A percentile compares a stretch with the other conserved stretches of the same genome.
phyloP scores from a whole-genome alignment of 2,329 filamentous ascomycete species.

The Colletotrichum salicis region DNA sequence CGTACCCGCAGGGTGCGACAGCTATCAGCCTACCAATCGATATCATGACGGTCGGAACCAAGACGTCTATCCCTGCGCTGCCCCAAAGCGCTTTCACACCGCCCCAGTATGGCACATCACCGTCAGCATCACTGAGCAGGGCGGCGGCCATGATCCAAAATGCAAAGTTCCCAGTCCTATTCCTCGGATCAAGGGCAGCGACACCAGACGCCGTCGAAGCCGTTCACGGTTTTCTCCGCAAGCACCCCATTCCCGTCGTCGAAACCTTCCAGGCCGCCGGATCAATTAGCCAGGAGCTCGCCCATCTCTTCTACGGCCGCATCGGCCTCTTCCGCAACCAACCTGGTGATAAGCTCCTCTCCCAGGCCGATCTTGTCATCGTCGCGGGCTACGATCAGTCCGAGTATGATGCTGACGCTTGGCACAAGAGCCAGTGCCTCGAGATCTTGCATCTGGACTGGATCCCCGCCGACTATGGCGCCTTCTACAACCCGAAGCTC shows the following conservation, averaged over 20 bases:
- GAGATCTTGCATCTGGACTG: slow-evolving; percentile 55
- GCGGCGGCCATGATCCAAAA: slow-evolving; percentile 47
- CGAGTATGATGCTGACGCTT: slow-evolving; percentile 57
- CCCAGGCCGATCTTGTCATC: slow-evolving; percentile 43
- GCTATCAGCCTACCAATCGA: slow-evolving; percentile 58
- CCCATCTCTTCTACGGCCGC: slow-evolving; percentile 57
- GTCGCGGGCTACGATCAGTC: slow-evolving; percentile 59
- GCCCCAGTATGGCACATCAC: slow-evolving; percentile 53
- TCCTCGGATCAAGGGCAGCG: slow-evolving; percentile 56
- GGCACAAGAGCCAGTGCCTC: slow-evolving; percentile 50
- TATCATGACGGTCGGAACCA: slow-evolving; percentile 51
- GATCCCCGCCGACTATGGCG: slow-evolving; percentile 50
- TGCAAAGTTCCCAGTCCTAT: slow-evolving; percentile 54
- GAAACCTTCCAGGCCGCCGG: slow-evolving; percentile 63
- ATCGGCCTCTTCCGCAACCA: slow-evolving; percentile 61
- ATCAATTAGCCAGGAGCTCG: slow-evolving; percentile 54
- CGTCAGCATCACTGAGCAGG: slow-evolving; percentile 43
- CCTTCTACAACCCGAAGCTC: slow-evolving; percentile 51
- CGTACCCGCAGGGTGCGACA: slow-evolving; percentile 53
- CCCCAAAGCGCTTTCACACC: slow-evolving; percentile 50
- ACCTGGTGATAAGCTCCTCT: slow-evolving; percentile 56
- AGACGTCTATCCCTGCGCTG: slow-evolving; percentile 48
- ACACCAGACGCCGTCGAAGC: slow-evolving; percentile 51
- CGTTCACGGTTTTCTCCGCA: slow-evolving; percentile 52
- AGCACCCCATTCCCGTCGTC: slow-evolving; percentile 56